These are phyloP conservation scores for Raffaelea deltoideospora DNA, from an alignment of 2,329 filamentous ascomycete species.

Conservation along the genomic window DNA sequence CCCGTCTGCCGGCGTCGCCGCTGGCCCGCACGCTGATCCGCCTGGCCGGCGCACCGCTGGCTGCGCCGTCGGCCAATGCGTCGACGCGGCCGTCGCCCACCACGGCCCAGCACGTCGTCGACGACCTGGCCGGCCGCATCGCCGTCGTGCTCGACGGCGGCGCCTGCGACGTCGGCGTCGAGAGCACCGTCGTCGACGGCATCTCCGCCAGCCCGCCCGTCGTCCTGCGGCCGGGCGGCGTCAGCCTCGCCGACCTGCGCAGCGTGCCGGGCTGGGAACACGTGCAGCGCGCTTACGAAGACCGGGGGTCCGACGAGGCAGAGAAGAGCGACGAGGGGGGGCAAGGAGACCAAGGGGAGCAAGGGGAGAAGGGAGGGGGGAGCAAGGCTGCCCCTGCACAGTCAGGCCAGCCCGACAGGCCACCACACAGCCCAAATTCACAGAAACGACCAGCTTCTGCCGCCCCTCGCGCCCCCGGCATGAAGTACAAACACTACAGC, in stretches of 20 bases:
- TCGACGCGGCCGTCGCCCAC: slow-evolving; percentile 89
- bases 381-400: neutral
- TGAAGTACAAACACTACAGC: slow-evolving; percentile 99
- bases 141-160: slow-evolving; percentile 83
- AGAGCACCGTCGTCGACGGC: slow-evolving; percentile 93
- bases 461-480: slow-evolving; percentile 74
- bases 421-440: too few relatives aligned
- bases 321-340: slow-evolving; percentile 5
- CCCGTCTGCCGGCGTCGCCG: slow-evolving; percentile 70
- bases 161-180: slow-evolving; percentile 73
- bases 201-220: slow-evolving; percentile 65
- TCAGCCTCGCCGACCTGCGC: slow-evolving; percentile 67
- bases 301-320: slow-evolving; percentile 44
- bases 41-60: slow-evolving; percentile 61
- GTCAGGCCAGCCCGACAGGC: too few relatives aligned
- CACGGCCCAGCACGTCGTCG: slow-evolving; percentile 71
- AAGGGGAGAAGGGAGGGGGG: slow-evolving; percentile 2
- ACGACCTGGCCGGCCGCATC: slow-evolving; percentile 72
- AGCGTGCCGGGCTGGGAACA: slow-evolving; percentile 66
- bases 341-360: too few relatives aligned
- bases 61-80: slow-evolving; percentile 86
- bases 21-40: slow-evolving; percentile 83
- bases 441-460: too few relatives aligned
- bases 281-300: slow-evolving; percentile 64
- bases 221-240: slow-evolving; percentile 72